A percentile compares a stretch with the other conserved stretches of the same genome.
Conservation (phyloP, 1,284 basidiomycete species). For the Pyrrhoderma lamaoense region DNA sequence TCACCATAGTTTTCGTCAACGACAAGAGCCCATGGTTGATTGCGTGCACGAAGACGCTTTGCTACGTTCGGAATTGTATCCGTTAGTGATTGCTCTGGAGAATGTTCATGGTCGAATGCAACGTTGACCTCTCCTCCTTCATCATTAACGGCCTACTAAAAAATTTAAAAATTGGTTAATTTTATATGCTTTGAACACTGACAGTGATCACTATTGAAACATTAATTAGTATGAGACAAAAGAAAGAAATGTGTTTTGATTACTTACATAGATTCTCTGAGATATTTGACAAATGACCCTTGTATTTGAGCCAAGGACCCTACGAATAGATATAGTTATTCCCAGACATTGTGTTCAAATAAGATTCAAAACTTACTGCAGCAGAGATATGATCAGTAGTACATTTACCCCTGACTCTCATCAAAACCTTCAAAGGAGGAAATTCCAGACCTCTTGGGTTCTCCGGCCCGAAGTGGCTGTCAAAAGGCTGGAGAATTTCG, state of each 20-base stretch:
- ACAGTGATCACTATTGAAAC: conserved; percentile 47
- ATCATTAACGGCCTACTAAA: conserved; percentile 74
- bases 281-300: conserved; percentile 92
- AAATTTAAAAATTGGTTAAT: too few species aligned
- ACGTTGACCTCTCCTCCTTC: conserved; percentile 88
- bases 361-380: conserved; percentile 52
- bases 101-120: conserved; percentile 68
- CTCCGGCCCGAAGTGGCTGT: conserved; percentile 60
- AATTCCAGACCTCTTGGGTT: conserved; percentile 67
- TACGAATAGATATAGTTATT: conserved; percentile 25
- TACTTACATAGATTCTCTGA: conserved; percentile 87
- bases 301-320: conserved; percentile 99
- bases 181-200: too few species aligned
- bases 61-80: conserved; percentile 88
- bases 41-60: conserved; percentile 75
- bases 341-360: not conserved
- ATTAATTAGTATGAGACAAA: conserved; percentile 27
- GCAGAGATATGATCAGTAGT: conserved; percentile 98
- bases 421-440: conserved; percentile 73
- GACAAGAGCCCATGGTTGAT: conserved; percentile 89
- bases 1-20: conserved; percentile 98
- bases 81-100: conserved; percentile 38
- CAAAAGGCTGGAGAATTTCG: conserved; percentile 85
- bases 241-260: not conserved
- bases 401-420: conserved; percentile 94